A percentile compares a stretch with the other conserved stretches of the same genome.
Conservation (phyloP, 2,329 filamentous ascomycete genomes). For the Aspergillus sojae region DNA sequence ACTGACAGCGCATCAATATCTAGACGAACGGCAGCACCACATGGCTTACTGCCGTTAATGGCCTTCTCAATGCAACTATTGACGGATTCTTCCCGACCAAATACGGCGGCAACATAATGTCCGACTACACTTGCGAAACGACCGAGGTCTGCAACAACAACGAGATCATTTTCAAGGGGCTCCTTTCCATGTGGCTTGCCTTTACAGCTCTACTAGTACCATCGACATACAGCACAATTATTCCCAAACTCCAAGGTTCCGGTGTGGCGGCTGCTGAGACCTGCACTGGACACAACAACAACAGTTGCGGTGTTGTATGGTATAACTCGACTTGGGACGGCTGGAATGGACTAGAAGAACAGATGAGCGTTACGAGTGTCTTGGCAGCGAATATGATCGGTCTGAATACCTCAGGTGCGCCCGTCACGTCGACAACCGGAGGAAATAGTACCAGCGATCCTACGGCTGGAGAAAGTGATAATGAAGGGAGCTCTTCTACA, state of each 20-base stretch:
- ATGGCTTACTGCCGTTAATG: conserved; percentile 61
- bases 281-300: conserved; percentile 62
- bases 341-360: conserved; percentile 65
- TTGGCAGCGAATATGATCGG: conserved; percentile 62
- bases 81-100: conserved; percentile 54
- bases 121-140: conserved; percentile 68
- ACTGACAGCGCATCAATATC: not conserved
- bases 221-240: conserved; percentile 56
- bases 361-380: conserved; percentile 68
- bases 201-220: conserved; percentile 64
- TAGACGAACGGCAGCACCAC: conserved; percentile 41
- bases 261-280: conserved; percentile 62
- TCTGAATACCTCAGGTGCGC: conserved; percentile 50
- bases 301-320: conserved; percentile 68
- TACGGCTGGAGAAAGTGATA: conserved; percentile 32
- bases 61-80: conserved; percentile 55
- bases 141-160: conserved; percentile 66
- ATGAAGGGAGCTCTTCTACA: not conserved
- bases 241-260: conserved; percentile 61
- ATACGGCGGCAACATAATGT: conserved; percentile 56
- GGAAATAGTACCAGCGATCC: conserved; percentile 54
- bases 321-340: conserved; percentile 56
- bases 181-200: conserved; percentile 68
- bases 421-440: conserved; percentile 50
- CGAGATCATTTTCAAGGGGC: conserved; percentile 73